Evolutionary conservation across 257 asterid genomes (phyloP), one percentile per base, ranked within the genome.

Genomic region (Nicotiana knightiana): DNA sequence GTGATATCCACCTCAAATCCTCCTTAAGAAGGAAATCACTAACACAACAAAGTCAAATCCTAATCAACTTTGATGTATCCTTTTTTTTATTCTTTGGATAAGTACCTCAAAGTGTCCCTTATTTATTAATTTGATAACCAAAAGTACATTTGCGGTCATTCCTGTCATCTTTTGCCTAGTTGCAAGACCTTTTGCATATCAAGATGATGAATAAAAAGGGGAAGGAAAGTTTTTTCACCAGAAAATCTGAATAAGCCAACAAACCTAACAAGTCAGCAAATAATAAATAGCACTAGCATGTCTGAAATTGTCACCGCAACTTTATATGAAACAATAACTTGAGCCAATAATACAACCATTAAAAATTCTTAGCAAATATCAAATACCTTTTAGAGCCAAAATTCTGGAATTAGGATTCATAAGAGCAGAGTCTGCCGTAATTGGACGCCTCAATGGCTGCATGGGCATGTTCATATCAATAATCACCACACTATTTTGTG

Each of bases 341-440:
- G 24, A 51, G 80, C 46, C 28, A 51, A 26, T 53, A 39, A 62
- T 51, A 28, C 9, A 75, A 75, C 64, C n/a, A 51, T 28, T 51
- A 51, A 15, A 75, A 75, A 48, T 6, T 26, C 46, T 75, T 51
- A 75, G 63, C 16, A 73, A 73, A 15, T 21, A 73, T 48, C 10
- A 11, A 59, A 28, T 75, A 96, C 99, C 99, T 94, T 96, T 94
- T 65, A 96, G 88, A 48, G 99, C 99, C 89, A 96, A 86, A 81
- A 94, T 93, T 88, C 97, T 91, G 77, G 94, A 83, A 89, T 90
- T 89, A 21, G 99, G 98, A 89, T 93, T 93, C 99, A 96, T 96
- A 77, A 96, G 97, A 24, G 99, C 99, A 4, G 99, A 96, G 88
- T 96, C 99, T n/a, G 99, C 99, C 33, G 99, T 96, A 63, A 96